A percentile compares a stretch with the other conserved stretches of the same genome.
phyloP scores from a whole-genome alignment of 23 red algal genomes.

The Gracilaria gracilis region DNA sequence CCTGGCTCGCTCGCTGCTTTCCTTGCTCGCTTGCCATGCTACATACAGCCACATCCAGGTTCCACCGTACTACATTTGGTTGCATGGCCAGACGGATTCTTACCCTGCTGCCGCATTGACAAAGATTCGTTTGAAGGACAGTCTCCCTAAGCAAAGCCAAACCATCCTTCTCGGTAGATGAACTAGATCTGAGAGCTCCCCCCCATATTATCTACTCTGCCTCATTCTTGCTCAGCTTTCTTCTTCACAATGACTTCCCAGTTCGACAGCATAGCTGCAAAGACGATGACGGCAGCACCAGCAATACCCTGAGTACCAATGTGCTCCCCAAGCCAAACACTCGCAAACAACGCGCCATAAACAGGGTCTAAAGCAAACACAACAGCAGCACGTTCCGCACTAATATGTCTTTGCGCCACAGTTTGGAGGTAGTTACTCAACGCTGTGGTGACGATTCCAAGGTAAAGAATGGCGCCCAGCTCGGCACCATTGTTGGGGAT shows the following conservation, averaged over 20 bases:
- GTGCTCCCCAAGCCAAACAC: constrained; percentile 68
- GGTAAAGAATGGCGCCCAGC: constrained; percentile 68
- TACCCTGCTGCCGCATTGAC: too few species aligned
- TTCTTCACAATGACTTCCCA: constrained; percentile 17
- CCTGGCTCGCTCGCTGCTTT: too few species aligned
- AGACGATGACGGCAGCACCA: constrained; percentile 76
- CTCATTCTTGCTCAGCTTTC: neutral
- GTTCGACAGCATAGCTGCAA: constrained; percentile 76
- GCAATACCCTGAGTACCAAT: constrained; percentile 70
- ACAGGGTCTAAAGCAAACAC: constrained; percentile 96
- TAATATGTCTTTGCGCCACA: constrained; percentile 76
- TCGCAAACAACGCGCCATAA: constrained; percentile 89
- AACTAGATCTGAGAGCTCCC: too few species aligned
- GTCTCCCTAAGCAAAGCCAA: too few species aligned
- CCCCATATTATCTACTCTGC: neutral
- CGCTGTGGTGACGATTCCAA: constrained; percentile 89
- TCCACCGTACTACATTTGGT: too few species aligned
- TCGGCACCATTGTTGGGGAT: constrained; percentile 21
- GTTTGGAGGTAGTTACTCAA: constrained; percentile 92
- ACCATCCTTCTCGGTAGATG: too few species aligned
- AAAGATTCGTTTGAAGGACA: too few species aligned
- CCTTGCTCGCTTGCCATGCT: too few species aligned
- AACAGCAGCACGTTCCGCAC: constrained; percentile 88
- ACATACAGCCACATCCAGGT: too few species aligned
- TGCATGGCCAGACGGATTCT: too few species aligned